Conservation (phyloP, 495 filamentous ascomycete genomes). For the Chaetomium fimeti region DNA sequence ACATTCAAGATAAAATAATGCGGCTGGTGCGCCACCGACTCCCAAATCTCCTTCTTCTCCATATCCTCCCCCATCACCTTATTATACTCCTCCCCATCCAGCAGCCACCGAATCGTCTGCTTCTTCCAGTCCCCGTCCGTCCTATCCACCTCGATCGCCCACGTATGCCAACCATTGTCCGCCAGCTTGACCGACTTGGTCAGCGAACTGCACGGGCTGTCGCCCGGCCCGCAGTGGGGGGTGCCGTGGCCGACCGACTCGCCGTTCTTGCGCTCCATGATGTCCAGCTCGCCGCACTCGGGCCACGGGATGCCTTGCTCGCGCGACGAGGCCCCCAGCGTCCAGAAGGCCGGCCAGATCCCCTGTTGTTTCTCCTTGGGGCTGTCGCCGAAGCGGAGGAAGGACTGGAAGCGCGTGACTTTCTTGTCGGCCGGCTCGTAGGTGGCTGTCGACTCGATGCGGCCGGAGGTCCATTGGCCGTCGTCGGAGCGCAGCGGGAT, state of each 20-base stretch:
- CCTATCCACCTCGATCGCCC: slow-evolving; percentile 42
- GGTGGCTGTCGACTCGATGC: slow-evolving; percentile 41
- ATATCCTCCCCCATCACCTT: slow-evolving; percentile 37
- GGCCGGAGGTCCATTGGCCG: slow-evolving; percentile 46
- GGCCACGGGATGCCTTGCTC: slow-evolving; percentile 40
- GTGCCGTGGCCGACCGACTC: slow-evolving; percentile 39
- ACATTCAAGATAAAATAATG: slow-evolving; percentile 48
- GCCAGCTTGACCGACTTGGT: slow-evolving; percentile 31
- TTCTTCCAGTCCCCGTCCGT: slow-evolving; percentile 32
- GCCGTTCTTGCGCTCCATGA: slow-evolving; percentile 47
- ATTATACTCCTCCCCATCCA: slow-evolving; percentile 40
- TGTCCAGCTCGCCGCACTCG: slow-evolving; percentile 47
- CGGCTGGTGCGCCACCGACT: slow-evolving; percentile 32
- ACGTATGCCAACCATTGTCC: slow-evolving; percentile 42
- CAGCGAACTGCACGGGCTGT: neutral
- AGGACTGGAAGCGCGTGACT: slow-evolving; percentile 37
- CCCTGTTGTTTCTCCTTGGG: slow-evolving; percentile 37
- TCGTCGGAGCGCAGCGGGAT: slow-evolving; percentile 33
- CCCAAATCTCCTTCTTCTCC: slow-evolving; percentile 38
- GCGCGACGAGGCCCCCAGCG: slow-evolving; percentile 40
- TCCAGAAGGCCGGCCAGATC: slow-evolving; percentile 52
- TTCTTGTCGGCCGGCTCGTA: slow-evolving; percentile 37
- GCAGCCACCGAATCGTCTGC: slow-evolving; percentile 44
- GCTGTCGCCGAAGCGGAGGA: slow-evolving; percentile 41
- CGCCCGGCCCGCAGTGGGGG: slow-evolving; percentile 38